Evolutionary conservation across 2,329 filamentous ascomycete species (phyloP), one percentile per base, ranked within the genome.

Genomic region (Leptographium flavum): DNA sequence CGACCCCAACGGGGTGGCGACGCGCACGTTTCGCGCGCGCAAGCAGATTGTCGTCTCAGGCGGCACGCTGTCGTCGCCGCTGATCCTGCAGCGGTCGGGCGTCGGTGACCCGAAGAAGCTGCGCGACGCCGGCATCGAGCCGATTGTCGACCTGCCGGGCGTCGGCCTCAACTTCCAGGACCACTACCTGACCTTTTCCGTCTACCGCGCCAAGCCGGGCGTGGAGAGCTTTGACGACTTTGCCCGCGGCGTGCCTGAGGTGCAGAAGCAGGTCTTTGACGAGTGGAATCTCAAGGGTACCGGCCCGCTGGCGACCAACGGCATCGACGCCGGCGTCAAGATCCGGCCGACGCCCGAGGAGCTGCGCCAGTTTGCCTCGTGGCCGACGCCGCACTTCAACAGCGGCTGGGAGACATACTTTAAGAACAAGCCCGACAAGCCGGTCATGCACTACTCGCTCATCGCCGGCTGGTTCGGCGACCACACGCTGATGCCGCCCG

Each of bases 171-270:
- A 85, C 65, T 85, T 85, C 71, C 81, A 86, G 58, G 81, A 84
- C 58, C 81, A 84, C 57, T 83, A 83, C 58, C 67, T 85, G 33
- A 82, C 78, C 2, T 86, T 86, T 59, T 73, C 80, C 0, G 70
- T 74, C 2, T 87, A 74, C 60, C 73, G 83, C 13, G 82, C 82
- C 17, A 86, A 84, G 65, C 82, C 82, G 6, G 76, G 80, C 5
- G 77, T 77, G 0, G 84, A 90, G 57, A 82, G 76, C 11, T 90
- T 90, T 52, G 84, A 88, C 54, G 83, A 88, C 58, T 88, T 88
- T 57, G 71, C 80, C 9, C 75, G 83, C 41, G 84, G 84, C 35
- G 80, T 81, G 31, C 80, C 82, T 0, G 76, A 80, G 46, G 70
- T 79, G 0, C 83, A 90, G 60, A 81, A 86, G 63, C 61, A 68